Evolutionary conservation across 805 yeast species (phyloP).

Genomic region (Candida tallmaniae): DNA sequence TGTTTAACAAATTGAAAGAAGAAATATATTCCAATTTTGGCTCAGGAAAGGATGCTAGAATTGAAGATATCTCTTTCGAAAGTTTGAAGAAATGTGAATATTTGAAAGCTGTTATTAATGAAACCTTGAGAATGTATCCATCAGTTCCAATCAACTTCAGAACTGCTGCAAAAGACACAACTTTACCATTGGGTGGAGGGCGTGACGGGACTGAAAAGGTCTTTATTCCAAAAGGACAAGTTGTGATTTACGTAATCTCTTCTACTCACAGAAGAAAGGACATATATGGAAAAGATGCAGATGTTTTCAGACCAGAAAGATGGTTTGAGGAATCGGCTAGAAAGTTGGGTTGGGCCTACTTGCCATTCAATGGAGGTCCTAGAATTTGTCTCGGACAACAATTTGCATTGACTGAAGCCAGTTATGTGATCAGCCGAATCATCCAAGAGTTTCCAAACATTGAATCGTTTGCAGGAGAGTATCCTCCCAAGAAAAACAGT

Average conservation of each 20-base stretch:
- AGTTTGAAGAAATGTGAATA: constrained; percentile 37
- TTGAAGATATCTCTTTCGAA: constrained; percentile 32
- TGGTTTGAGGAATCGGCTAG: constrained; percentile 28
- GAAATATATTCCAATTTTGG: constrained; percentile 30
- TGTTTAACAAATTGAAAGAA: constrained; percentile 25
- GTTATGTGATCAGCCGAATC: constrained; percentile 38
- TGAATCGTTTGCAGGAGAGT: constrained; percentile 14
- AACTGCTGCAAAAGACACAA: constrained; percentile 24
- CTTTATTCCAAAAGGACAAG: constrained; percentile 16
- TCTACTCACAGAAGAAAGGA: constrained; percentile 19
- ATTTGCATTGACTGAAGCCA: constrained; percentile 52
- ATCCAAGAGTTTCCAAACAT: constrained; percentile 18
- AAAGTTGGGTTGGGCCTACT: constrained; percentile 43
- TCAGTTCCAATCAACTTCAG: constrained; percentile 28
- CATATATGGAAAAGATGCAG: constrained; percentile 31
- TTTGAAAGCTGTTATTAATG: constrained; percentile 33
- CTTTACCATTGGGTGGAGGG: constrained; percentile 33
- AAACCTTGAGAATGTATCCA: constrained; percentile 34
- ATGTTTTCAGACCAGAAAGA: constrained; percentile 34
- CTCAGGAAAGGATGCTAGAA: constrained; percentile 21
- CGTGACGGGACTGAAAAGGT: constrained; percentile 21
- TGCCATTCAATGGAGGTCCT: constrained; percentile 55
- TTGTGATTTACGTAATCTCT: constrained; percentile 17
- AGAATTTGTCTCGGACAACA: constrained; percentile 54
- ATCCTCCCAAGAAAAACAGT: constrained; percentile 23